Percentiles rank a stretch among this genome's conserved stretches.
These are phyloP conservation scores for Rhypophila decipiens DNA, from an alignment of 495 filamentous ascomycete species.

Conservation along the genomic window DNA sequence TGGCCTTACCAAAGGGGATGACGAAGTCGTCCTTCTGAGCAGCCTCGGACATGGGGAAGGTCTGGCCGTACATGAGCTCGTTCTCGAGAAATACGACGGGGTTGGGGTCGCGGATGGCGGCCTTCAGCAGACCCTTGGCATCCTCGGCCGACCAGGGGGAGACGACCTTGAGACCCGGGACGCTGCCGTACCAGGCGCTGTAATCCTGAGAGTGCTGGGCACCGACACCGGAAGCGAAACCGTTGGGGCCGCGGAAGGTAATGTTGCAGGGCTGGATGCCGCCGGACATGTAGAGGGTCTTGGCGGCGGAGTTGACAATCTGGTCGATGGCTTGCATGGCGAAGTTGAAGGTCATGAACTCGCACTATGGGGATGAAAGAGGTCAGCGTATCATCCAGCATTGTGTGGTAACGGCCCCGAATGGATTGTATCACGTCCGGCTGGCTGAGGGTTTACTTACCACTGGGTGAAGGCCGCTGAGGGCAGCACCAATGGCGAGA, in stretches of 20 bases:
- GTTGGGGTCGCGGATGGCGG: slow-evolving; percentile 96
- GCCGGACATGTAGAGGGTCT: slow-evolving; percentile 99
- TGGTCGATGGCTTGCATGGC: slow-evolving; percentile 99
- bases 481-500: slow-evolving; percentile 87
- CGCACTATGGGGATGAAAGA: slow-evolving; percentile 54
- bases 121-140: slow-evolving; percentile 95
- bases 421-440: background rate
- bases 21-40: slow-evolving; percentile 95
- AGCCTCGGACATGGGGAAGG: slow-evolving; percentile 93
- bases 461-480: slow-evolving; percentile 89
- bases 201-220: slow-evolving; percentile 99
- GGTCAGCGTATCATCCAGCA: background rate
- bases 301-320: slow-evolving; percentile 97
- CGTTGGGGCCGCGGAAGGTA: slow-evolving; percentile 98
- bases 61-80: slow-evolving; percentile 91
- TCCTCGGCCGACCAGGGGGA: slow-evolving; percentile 94
- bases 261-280: slow-evolving; percentile 99
- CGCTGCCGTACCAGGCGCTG: slow-evolving; percentile 96
- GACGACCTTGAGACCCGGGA: slow-evolving; percentile 95
- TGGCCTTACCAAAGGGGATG: slow-evolving; percentile 94
- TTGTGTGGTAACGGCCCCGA: background rate
- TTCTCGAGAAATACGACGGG: slow-evolving; percentile 94
- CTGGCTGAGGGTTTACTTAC: no score
- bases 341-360: slow-evolving; percentile 99
- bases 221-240: slow-evolving; percentile 90